Conservation (phyloP, 805 yeast species). For the Wickerhamomyces mucosus region DNA sequence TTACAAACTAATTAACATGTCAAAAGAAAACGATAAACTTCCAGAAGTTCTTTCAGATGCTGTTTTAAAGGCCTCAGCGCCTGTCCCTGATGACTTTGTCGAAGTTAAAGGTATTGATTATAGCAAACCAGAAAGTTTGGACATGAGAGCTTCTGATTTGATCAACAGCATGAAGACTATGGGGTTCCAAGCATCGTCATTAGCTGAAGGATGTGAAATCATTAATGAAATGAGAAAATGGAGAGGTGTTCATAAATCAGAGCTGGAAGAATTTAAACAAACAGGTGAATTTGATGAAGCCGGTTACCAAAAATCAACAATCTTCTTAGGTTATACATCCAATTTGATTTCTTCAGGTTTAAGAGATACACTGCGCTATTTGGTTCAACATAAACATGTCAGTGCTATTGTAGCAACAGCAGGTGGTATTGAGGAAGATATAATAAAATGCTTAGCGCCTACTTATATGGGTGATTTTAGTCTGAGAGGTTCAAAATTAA, state of each 20-base stretch:
- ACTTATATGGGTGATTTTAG: conserved; percentile 90
- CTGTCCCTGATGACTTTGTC: conserved; percentile 73
- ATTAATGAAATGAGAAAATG: conserved; percentile 87
- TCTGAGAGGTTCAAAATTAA: conserved; percentile 67
- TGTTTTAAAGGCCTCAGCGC: conserved; percentile 76
- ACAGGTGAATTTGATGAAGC: conserved; percentile 71
- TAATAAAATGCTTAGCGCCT: conserved; percentile 93
- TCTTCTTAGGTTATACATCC: conserved; percentile 94
- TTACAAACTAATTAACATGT: conserved; percentile 15
- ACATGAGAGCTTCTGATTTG: conserved; percentile 73
- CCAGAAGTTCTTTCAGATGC: conserved; percentile 86
- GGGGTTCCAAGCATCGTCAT: conserved; percentile 94
- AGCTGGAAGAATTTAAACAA: conserved; percentile 57
- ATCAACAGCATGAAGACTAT: conserved; percentile 78
- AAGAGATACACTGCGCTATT: conserved; percentile 79
- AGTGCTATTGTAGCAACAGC: conserved; percentile 95
- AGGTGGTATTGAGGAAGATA: conserved; percentile 97
- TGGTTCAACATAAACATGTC: conserved; percentile 91
- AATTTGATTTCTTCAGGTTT: conserved; percentile 92
- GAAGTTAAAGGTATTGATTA: conserved; percentile 87
- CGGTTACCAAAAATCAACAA: conserved; percentile 78
- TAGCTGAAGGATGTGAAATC: conserved; percentile 85
- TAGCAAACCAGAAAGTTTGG: conserved; percentile 62
- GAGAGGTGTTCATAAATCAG: conserved; percentile 76
- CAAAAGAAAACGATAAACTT: conserved; percentile 29